Percentiles rank a stretch among this genome's conserved stretches.
Conservation (phyloP, 1,284 basidiomycete genomes). For the Ganoderma meredithae region DNA sequence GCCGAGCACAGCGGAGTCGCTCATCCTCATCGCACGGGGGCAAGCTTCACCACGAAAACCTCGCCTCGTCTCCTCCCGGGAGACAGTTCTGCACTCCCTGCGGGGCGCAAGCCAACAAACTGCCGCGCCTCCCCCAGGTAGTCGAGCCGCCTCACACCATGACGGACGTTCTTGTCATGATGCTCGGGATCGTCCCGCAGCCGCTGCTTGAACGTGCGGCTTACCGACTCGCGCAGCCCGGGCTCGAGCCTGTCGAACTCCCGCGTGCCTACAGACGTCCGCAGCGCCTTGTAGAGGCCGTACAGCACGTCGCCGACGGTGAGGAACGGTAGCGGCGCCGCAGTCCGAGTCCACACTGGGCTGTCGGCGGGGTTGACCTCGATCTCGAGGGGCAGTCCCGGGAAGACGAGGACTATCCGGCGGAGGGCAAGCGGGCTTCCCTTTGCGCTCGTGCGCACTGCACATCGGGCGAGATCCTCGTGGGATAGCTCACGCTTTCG, state of each 20-base stretch:
- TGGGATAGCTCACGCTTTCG: conserved; percentile 9
- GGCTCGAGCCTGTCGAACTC: conserved; percentile 19
- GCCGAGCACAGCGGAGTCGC: neutral
- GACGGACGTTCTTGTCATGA: conserved; percentile 22
- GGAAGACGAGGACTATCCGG: conserved; percentile 21
- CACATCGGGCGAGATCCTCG: conserved; percentile 24
- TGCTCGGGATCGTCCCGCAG: conserved; percentile 22
- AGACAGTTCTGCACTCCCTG: conserved; percentile 17
- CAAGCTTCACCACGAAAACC: conserved; percentile 29
- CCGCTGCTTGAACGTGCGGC: conserved; percentile 29
- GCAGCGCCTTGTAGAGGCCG: conserved; percentile 29
- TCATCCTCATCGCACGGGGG: conserved; percentile 13
- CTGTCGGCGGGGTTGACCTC: conserved; percentile 23
- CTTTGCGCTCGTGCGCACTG: conserved; percentile 19
- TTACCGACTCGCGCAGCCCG: conserved; percentile 19
- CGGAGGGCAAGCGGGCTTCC: conserved; percentile 21
- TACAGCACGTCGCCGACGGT: conserved; percentile 34
- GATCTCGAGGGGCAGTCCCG: conserved; percentile 23
- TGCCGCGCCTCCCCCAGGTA: conserved; percentile 30
- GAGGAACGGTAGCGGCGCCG: conserved; percentile 25
- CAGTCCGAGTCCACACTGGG: conserved; percentile 26
- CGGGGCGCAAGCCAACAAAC: conserved; percentile 30
- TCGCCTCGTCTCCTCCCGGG: conserved; percentile 18
- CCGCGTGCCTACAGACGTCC: conserved; percentile 18
- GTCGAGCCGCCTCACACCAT: conserved; percentile 35